These are phyloP conservation scores for Neoboletus subvelutipes DNA, from an alignment of 768 basidiomycete genomes.

Conservation along the genomic window DNA sequence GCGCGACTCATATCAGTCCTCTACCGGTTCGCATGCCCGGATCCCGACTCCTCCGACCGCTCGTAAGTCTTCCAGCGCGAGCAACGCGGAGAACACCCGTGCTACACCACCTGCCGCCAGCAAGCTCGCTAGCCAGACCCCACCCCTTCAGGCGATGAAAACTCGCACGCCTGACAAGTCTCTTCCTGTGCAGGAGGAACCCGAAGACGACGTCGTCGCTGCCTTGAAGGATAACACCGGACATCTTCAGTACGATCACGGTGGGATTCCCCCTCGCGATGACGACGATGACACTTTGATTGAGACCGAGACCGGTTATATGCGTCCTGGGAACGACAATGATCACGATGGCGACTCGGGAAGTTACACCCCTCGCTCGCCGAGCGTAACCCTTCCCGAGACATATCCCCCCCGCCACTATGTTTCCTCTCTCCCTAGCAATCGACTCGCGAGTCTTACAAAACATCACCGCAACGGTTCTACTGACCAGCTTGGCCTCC, in stretches of 20 bases:
- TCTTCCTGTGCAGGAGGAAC: conserved; percentile 74
- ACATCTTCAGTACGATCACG: conserved; percentile 36
- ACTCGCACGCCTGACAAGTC: conserved; percentile 69
- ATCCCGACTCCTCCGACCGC: conserved; percentile 29
- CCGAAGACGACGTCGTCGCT: conserved; percentile 59
- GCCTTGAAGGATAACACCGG: conserved; percentile 40
- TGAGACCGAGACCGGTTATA: conserved; percentile 38
- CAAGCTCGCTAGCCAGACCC: conserved; percentile 50
- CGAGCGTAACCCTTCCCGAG: conserved; percentile 59
- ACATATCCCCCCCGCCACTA: conserved; percentile 34
- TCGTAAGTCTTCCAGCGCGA: conserved; percentile 26
- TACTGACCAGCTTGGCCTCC: conserved; percentile 61
- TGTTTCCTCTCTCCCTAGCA: conserved; percentile 29
- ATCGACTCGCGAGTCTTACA: conserved; percentile 38
- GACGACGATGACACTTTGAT: conserved; percentile 48
- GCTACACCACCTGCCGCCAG: conserved; percentile 36
- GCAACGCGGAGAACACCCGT: conserved; percentile 23
- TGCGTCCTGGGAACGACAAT: conserved; percentile 33
- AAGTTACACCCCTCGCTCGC: conserved; percentile 67
- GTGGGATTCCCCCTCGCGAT: conserved; percentile 39
- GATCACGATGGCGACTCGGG: conserved; percentile 51
- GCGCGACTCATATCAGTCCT: conserved; percentile 44
- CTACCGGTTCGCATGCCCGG: conserved; percentile 26
- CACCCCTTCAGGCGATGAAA: conserved; percentile 51
- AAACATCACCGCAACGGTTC: conserved; percentile 55